Evolutionary conservation across 2,329 filamentous ascomycete genomes (phyloP).

Genomic region (Gremmenia infestans): DNA sequence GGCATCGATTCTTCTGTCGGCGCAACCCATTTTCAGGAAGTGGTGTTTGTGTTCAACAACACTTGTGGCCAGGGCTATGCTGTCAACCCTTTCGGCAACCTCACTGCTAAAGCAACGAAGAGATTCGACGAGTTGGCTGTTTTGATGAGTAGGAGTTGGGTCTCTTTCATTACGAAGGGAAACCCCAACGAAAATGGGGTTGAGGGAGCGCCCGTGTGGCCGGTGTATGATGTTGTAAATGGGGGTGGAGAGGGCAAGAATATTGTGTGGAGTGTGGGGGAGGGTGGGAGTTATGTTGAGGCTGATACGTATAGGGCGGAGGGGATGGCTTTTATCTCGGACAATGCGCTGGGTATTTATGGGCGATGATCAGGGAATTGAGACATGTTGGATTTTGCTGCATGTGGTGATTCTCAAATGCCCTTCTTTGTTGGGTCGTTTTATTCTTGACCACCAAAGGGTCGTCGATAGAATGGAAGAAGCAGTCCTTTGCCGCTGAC

Average conservation of each 20-base stretch:
- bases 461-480: too few relatives aligned
- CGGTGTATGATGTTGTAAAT: slow-evolving; percentile 36
- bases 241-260: slow-evolving; percentile 34
- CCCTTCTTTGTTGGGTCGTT: too few relatives aligned
- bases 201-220: slow-evolving; percentile 34
- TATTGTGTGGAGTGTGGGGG: slow-evolving; percentile 45
- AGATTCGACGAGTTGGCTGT: slow-evolving; percentile 7
- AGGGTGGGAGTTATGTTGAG: slow-evolving; percentile 37
- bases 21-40: slow-evolving; percentile 42
- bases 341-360: slow-evolving; percentile 11
- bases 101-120: background rate
- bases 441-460: too few relatives aligned
- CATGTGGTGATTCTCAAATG: too few relatives aligned
- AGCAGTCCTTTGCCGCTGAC: too few relatives aligned
- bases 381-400: background rate
- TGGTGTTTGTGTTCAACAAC: slow-evolving; percentile 52
- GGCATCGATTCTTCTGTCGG: slow-evolving; percentile 26
- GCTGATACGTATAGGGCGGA: slow-evolving; percentile 41
- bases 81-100: slow-evolving; percentile 33
- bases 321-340: slow-evolving; percentile 33
- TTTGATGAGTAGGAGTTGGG: slow-evolving; percentile 13
- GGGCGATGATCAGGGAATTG: background rate
- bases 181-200: slow-evolving; percentile 4
- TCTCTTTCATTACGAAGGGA: slow-evolving; percentile 8
- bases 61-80: slow-evolving; percentile 41